Conservation (phyloP, 345 rosid genomes). For the Barbarea vulgaris region DNA sequence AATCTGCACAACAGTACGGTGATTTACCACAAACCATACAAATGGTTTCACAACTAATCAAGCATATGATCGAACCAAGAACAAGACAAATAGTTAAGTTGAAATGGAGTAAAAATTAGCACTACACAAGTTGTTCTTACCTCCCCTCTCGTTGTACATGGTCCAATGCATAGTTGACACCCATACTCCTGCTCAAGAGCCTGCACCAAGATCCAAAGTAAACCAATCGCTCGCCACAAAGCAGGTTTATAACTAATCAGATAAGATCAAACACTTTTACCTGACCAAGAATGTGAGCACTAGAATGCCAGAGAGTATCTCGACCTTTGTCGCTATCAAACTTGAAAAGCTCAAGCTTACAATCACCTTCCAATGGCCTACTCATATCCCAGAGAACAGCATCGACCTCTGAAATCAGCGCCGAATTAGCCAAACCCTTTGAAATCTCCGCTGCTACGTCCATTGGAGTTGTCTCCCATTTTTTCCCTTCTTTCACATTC, state of each 20-base stretch:
- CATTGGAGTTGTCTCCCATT: conserved; percentile 75
- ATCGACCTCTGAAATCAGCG: conserved; percentile 74
- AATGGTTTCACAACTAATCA: background rate
- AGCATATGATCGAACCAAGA: conserved; percentile 2
- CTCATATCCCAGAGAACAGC: conserved; percentile 92
- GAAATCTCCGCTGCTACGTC: conserved; percentile 72
- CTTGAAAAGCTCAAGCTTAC: conserved; percentile 69
- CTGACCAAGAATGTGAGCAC: conserved; percentile 98
- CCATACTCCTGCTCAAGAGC: conserved; percentile 85
- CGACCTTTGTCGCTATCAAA: conserved; percentile 84
- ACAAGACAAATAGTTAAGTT: background rate
- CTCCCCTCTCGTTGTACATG: conserved; percentile 99
- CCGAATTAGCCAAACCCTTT: conserved; percentile 67
- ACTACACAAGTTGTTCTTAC: conserved; percentile 41
- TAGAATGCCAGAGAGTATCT: conserved; percentile 98
- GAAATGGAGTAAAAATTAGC: background rate
- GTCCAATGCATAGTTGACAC: conserved; percentile 94
- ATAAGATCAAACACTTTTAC: conserved; percentile 38
- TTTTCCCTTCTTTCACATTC: conserved; percentile 83
- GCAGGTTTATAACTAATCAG: background rate
- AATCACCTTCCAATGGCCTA: conserved; percentile 78
- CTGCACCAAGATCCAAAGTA: conserved; percentile 43
- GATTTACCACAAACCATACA: background rate
- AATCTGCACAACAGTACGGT: background rate
- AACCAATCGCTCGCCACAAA: background rate